Conservation (phyloP, 139 green algal species). For the Limnomonas spitsbergensis region DNA sequence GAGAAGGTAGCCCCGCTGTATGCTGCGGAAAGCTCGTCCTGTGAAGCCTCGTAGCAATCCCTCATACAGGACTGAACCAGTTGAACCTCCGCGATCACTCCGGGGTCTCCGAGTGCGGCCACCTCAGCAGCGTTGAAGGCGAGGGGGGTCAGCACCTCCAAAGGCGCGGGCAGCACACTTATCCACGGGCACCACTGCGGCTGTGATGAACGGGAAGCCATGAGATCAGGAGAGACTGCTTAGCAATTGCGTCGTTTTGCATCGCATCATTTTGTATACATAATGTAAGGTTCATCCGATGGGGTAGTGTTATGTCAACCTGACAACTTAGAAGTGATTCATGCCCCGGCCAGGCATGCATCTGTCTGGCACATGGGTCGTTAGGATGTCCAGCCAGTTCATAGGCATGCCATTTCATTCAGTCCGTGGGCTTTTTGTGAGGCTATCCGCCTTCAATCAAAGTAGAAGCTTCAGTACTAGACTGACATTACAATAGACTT, state of each 20-base stretch:
- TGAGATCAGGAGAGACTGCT: neutral
- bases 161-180: neutral
- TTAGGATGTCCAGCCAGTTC: too few species aligned
- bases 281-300: neutral
- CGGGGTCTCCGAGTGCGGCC: neutral
- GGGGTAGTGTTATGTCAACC: neutral
- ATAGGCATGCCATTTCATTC: too few species aligned
- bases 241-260: too few species aligned
- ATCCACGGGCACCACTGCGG: constrained; percentile 6
- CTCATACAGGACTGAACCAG: constrained; percentile 1
- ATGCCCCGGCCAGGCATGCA: too few species aligned
- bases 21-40: too few species aligned
- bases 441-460: too few species aligned
- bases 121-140: neutral
- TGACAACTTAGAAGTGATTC: too few species aligned
- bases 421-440: too few species aligned
- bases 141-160: constrained; percentile 5
- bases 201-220: too few species aligned
- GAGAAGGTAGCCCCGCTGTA: neutral
- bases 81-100: constrained; percentile 3
- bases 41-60: constrained; percentile 16
- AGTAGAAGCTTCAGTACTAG: too few species aligned
- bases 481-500: too few species aligned
- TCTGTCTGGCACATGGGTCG: neutral
- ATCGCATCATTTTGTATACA: neutral